These are phyloP conservation scores for Peziza echinospora DNA, from an alignment of 495 filamentous ascomycete genomes.

Conservation along the genomic window DNA sequence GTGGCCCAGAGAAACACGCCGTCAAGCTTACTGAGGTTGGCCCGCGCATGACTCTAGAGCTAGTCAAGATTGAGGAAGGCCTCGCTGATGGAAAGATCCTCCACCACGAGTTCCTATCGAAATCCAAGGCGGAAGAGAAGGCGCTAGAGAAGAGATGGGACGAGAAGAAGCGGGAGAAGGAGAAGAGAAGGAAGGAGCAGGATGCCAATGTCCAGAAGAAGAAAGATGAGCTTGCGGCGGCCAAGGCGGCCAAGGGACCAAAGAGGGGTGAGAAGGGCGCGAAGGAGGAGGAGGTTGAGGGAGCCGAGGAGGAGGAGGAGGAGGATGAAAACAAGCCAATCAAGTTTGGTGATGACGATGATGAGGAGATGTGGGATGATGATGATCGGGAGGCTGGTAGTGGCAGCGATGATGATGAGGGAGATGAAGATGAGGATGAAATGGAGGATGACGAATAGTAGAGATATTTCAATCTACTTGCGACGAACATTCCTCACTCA, in stretches of 20 bases:
- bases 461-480: no score
- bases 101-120: slow-evolving; percentile 90
- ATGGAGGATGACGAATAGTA: background rate
- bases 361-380: slow-evolving; percentile 5
- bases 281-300: slow-evolving; percentile 32
- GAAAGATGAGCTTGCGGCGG: slow-evolving; percentile 33
- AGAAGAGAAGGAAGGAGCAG: slow-evolving; percentile 55
- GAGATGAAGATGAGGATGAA: slow-evolving; percentile 1
- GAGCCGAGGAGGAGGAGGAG: slow-evolving; percentile 31
- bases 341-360: slow-evolving; percentile 12
- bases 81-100: slow-evolving; percentile 76
- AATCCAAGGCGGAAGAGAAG: slow-evolving; percentile 53
- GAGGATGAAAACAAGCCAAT: slow-evolving; percentile 29
- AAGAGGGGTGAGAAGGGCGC: slow-evolving; percentile 30
- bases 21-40: slow-evolving; percentile 85
- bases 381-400: slow-evolving; percentile 3
- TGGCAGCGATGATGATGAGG: slow-evolving; percentile 8
- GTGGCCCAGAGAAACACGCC: slow-evolving; percentile 46
- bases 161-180: slow-evolving; percentile 53
- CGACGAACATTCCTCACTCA: no score
- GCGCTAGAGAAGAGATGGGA: slow-evolving; percentile 66
- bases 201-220: slow-evolving; percentile 76
- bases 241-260: slow-evolving; percentile 22
- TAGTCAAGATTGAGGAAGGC: slow-evolving; percentile 93
- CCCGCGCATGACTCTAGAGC: slow-evolving; percentile 65